Evolutionary conservation across 495 filamentous ascomycete genomes (phyloP), one percentile per base, ranked within the genome.

Genomic region (Annulohypoxylon maeteangense): DNA sequence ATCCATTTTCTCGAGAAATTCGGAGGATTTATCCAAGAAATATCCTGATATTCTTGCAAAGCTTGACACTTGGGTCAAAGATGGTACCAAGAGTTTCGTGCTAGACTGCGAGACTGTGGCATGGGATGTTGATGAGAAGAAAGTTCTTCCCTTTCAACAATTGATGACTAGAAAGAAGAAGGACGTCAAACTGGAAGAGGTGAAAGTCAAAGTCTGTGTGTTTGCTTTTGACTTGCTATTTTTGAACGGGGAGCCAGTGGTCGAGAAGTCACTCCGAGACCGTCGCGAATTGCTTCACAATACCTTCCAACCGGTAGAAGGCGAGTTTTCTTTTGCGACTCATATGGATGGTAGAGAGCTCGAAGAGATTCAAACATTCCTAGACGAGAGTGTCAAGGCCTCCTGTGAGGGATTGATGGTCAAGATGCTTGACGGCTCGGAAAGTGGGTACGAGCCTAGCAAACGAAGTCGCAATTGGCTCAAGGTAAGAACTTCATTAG

Each of bases 321-420:
- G 94, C 50, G 94, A 98, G 77, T 98, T 99, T 75, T 84, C 89
- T 6, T 97, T 97, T 69, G 95, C 95, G 10, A 93, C 93, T 42
- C 89, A 82, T 70, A 94, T 93, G 79, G 87, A 98, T 76, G 93
- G 92, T n/a, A 90, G 88, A 66, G 92, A 95, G 38, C 83, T 98
- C 12, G 95, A 98, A 27, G 92, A 97, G 74, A 98, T 99, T 58
- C 94, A 97, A 77, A 85, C 81, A 20, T 90, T 99, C 72, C 87
- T 99, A 7, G 95, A 99, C 64, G 94, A 98, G 20, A 92, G 89
- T 71, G 91, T 98, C 65, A 97, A 97, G 80, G 92, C 94, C 7
- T 93, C 92, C 0, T 99, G 95, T 74, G 95, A 99, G 82, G 95
- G 95, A 4, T 81, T 99, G 34, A 99, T 99, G 95, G 95, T 99